phyloP scores from a whole-genome alignment of 257 asterid genomes.

The Ocimum tenuiflorum region DNA sequence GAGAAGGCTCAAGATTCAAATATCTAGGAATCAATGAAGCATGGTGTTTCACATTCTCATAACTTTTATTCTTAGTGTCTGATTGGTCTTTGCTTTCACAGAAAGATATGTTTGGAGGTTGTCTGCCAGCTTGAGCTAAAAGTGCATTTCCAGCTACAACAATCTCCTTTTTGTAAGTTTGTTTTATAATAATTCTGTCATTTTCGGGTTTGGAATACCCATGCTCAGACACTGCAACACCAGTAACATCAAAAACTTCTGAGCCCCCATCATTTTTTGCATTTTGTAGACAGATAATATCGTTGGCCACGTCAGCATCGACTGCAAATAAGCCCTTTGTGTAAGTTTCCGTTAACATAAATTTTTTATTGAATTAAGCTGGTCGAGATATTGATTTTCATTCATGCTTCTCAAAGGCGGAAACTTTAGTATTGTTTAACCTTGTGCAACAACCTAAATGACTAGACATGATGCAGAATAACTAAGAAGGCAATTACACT shows the following conservation, averaged over 20 bases:
- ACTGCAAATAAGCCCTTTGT: constrained; percentile 29
- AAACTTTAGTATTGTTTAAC: background rate
- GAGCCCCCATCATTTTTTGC: constrained; percentile 27
- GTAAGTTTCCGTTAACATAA: background rate
- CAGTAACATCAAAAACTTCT: constrained; percentile 30
- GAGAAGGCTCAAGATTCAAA: constrained; percentile 78
- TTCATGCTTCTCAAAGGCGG: no score
- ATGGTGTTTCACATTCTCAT: constrained; percentile 29
- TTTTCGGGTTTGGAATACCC: constrained; percentile 35
- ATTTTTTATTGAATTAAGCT: background rate
- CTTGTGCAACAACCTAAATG: no score
- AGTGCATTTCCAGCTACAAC: constrained; percentile 40
- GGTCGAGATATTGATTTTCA: no score
- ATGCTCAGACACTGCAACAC: constrained; percentile 27
- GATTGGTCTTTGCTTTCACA: constrained; percentile 28
- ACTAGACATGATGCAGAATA: background rate
- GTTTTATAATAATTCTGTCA: constrained; percentile 36
- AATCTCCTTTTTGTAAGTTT: constrained; percentile 44
- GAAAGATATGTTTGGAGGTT: constrained; percentile 32
- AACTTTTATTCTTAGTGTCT: constrained; percentile 35
- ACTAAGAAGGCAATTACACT: background rate
- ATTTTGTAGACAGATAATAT: constrained; percentile 20
- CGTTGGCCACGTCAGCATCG: constrained; percentile 26
- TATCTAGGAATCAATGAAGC: constrained; percentile 53
- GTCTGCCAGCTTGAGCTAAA: constrained; percentile 35